Evolutionary conservation across 1,284 basidiomycete species (phyloP).

Genomic region (Boletellus deceptivus): DNA sequence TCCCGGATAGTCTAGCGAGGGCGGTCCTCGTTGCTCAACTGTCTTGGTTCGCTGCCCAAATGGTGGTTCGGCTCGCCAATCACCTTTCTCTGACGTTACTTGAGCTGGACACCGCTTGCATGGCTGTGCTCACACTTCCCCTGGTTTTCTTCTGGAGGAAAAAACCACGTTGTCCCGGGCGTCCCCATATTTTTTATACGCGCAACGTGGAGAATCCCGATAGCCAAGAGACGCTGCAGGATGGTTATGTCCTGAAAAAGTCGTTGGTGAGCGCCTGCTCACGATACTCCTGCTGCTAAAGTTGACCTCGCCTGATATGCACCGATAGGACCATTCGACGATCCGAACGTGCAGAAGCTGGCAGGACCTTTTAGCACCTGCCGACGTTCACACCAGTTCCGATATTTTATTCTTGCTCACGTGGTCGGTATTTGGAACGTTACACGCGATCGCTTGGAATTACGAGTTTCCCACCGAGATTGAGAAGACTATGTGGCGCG

Average conservation of each 20-base stretch:
- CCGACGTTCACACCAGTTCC: too few species aligned
- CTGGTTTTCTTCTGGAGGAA: slow-evolving; percentile 36
- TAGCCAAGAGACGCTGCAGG: not conserved
- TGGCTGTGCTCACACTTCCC: slow-evolving; percentile 26
- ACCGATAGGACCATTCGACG: not conserved
- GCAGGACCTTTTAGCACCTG: not conserved
- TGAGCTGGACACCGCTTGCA: slow-evolving; percentile 34
- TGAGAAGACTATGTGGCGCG: not conserved
- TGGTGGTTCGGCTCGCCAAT: slow-evolving; percentile 21
- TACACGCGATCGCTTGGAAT: slow-evolving; percentile 4
- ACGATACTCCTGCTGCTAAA: too few species aligned
- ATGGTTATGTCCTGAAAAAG: not conserved
- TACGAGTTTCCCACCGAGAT: not conserved
- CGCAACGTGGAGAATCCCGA: too few species aligned
- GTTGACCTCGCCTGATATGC: not conserved
- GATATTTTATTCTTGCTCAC: not conserved
- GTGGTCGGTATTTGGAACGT: slow-evolving; percentile 2
- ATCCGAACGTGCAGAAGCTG: not conserved
- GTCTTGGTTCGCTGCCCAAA: slow-evolving; percentile 35
- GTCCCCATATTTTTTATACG: not conserved
- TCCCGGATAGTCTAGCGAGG: slow-evolving; percentile 30
- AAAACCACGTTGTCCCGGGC: slow-evolving; percentile 28
- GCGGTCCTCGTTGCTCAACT: slow-evolving; percentile 31
- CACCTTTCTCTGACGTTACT: slow-evolving; percentile 30
- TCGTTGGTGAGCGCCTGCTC: not conserved